Conservation (phyloP, 495 filamentous ascomycete genomes). For the Hypoxylon cercidicola region DNA sequence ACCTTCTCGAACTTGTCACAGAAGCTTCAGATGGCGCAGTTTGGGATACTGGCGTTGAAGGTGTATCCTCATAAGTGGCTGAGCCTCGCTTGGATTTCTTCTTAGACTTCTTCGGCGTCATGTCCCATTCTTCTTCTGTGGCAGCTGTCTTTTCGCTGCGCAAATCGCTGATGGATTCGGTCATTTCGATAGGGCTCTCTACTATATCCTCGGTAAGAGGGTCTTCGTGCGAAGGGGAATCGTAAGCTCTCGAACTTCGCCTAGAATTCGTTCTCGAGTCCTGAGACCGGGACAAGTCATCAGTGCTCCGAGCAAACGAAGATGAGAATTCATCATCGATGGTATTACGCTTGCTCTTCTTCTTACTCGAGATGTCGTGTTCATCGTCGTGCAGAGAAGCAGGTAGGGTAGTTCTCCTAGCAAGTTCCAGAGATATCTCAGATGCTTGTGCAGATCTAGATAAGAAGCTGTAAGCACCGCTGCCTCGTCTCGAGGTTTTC, state of each 20-base stretch:
- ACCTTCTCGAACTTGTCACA: conserved; percentile 44
- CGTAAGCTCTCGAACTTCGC: conserved; percentile 39
- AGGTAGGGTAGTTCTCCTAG: conserved; percentile 6
- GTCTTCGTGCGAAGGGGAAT: conserved; percentile 40
- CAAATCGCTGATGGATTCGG: conserved; percentile 22
- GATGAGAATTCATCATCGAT: conserved; percentile 24
- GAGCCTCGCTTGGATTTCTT: conserved; percentile 31
- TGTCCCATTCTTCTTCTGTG: conserved; percentile 28
- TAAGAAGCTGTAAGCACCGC: conserved; percentile 36
- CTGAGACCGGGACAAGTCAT: conserved; percentile 17
- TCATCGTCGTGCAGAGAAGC: conserved; percentile 23
- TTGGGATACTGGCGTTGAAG: conserved; percentile 26
- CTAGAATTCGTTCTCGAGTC: conserved; percentile 15
- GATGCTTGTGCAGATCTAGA: conserved; percentile 25
- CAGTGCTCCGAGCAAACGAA: conserved; percentile 1
- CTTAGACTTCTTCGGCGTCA: conserved; percentile 35
- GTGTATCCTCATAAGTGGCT: conserved; percentile 16
- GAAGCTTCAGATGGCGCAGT: conserved; percentile 45
- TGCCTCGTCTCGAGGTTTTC: conserved; percentile 46
- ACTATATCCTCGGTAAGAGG: conserved; percentile 17
- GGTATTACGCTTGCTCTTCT: conserved; percentile 17
- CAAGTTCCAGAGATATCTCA: conserved; percentile 22
- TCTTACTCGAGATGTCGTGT: conserved; percentile 7
- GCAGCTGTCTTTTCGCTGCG: conserved; percentile 16
- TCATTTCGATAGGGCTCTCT: conserved; percentile 31